Conservation (phyloP, 352 stramenopile species). For the Globisporangium spiculum region DNA sequence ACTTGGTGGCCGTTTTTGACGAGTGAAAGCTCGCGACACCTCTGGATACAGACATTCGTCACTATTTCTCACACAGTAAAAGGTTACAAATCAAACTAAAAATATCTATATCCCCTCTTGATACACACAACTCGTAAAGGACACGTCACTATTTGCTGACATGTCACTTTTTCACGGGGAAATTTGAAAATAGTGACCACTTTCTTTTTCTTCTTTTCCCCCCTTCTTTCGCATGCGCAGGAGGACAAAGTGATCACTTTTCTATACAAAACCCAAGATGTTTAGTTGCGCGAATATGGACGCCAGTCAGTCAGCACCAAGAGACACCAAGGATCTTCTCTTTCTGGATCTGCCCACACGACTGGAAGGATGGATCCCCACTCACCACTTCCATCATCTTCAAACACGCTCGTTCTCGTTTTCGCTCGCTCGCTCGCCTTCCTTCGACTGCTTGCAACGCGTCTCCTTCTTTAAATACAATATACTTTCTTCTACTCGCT, state of each 20-base stretch:
- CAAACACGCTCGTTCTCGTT: not conserved
- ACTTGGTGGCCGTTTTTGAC: not conserved
- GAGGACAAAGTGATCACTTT: slow-evolving; percentile 3
- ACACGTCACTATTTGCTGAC: not conserved
- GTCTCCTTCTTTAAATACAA: slow-evolving; percentile 16
- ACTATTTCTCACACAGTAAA: not conserved
- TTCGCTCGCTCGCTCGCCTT: slow-evolving; percentile 7
- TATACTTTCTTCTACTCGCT: slow-evolving; percentile 26
- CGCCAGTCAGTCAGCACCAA: not conserved
- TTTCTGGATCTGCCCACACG: not conserved
- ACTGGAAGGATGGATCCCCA: not conserved
- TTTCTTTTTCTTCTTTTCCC: not conserved
- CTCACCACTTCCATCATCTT: not conserved
- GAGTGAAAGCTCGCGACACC: not conserved
- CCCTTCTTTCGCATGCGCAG: not conserved
- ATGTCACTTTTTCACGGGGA: not conserved
- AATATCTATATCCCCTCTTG: not conserved
- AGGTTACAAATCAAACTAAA: not conserved
- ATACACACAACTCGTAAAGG: not conserved
- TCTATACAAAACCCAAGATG: slow-evolving; percentile 20
- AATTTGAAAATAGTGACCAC: slow-evolving; percentile 14
- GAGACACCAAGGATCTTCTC: not conserved
- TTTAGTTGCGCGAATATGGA: slow-evolving; percentile 2
- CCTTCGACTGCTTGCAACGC: slow-evolving; percentile 11
- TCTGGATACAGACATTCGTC: not conserved